These are phyloP conservation scores for Ceratorhiza oryzae-sativae DNA, from an alignment of 1,284 basidiomycete species.

Conservation along the genomic window DNA sequence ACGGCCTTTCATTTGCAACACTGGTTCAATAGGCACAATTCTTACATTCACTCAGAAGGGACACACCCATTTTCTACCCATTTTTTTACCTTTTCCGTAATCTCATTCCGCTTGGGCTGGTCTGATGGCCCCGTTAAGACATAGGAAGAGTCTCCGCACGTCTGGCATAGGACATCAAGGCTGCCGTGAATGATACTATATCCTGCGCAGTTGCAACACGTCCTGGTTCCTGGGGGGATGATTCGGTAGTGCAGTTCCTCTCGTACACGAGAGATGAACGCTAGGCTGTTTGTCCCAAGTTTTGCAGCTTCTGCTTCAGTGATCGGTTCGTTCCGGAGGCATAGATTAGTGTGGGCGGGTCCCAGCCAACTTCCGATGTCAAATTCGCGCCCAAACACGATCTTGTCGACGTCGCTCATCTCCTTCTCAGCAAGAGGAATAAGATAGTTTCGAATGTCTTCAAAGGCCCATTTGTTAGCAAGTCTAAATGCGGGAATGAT, in stretches of 20 bases:
- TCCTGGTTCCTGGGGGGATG: neutral
- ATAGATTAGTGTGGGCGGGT: constrained; percentile 32
- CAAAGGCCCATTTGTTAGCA: neutral
- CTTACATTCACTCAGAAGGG: neutral
- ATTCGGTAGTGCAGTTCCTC: neutral
- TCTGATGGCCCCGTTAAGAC: neutral
- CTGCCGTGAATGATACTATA: neutral
- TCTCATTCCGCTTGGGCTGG: neutral
- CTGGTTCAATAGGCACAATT: too few relatives aligned
- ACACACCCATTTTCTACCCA: neutral
- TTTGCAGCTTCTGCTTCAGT: constrained; percentile 18
- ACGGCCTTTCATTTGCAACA: neutral
- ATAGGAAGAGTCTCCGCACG: neutral
- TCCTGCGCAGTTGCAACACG: neutral
- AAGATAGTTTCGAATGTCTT: neutral
- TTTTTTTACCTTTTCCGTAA: neutral
- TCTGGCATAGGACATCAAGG: neutral
- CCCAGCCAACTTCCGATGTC: constrained; percentile 30
- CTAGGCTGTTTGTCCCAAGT: neutral
- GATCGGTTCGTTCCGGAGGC: constrained; percentile 12
- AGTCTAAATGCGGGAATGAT: neutral
- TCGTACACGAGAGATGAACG: constrained; percentile 22
- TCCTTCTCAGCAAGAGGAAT: neutral
- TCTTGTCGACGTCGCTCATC: constrained; percentile 41
- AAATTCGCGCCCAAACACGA: constrained; percentile 23